These are phyloP conservation scores for Aspergillus steynii DNA, from an alignment of 495 filamentous ascomycete species.

Conservation along the genomic window DNA sequence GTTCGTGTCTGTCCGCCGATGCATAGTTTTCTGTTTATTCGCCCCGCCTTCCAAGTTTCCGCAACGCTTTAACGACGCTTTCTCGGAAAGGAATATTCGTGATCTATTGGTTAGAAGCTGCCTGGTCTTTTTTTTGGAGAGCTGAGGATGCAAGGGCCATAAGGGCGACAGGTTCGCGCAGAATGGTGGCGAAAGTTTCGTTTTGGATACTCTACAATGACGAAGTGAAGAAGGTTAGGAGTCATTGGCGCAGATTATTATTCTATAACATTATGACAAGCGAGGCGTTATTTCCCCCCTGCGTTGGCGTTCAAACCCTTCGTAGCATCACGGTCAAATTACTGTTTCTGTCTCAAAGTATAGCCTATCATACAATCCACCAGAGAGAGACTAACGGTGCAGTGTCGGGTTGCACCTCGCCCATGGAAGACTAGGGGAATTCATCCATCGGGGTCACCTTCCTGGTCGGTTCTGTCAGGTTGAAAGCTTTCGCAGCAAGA, in stretches of 20 bases:
- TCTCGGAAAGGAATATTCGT: not conserved
- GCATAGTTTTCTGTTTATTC: not conserved
- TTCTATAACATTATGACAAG: slow-evolving; percentile 11
- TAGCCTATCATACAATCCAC: not conserved
- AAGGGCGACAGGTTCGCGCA: not conserved
- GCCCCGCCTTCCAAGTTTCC: not conserved
- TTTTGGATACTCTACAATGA: slow-evolving; percentile 3
- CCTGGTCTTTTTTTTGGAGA: not conserved
- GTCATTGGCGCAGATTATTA: slow-evolving; percentile 6
- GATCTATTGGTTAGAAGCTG: not conserved
- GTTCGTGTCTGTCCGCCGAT: not conserved
- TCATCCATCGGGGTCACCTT: not conserved
- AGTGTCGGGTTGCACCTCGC: not conserved
- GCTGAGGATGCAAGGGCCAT: not conserved
- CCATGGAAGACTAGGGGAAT: no score
- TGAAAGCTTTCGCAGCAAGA: slow-evolving; percentile 26
- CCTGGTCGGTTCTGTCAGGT: slow-evolving; percentile 15
- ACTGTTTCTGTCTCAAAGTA: not conserved
- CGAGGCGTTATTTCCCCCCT: slow-evolving; percentile 10
- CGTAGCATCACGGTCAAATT: not conserved
- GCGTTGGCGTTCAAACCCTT: not conserved
- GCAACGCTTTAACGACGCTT: not conserved
- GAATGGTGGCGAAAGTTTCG: not conserved
- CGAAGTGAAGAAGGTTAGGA: not conserved
- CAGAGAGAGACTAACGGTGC: not conserved